Percentiles rank a stretch among this genome's conserved stretches.
These are phyloP conservation scores for Tetracentron sinense DNA, from an alignment of 164 flowering plant species.

Conservation along the genomic window DNA sequence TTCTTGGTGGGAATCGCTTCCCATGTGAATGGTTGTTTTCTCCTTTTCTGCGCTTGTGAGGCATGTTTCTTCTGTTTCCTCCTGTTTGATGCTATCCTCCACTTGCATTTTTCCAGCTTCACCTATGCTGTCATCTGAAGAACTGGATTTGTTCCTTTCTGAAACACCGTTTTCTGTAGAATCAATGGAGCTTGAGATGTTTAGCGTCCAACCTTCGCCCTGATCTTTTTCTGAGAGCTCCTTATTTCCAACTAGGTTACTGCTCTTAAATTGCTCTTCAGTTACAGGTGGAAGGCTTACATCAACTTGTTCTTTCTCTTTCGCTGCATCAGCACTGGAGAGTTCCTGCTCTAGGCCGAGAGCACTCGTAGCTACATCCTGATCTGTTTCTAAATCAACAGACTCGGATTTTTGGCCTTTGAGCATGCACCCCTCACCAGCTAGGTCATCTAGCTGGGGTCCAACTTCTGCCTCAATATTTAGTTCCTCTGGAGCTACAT, in stretches of 20 bases:
- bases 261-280: no score
- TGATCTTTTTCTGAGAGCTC: slow-evolving; percentile 16
- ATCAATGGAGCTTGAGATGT: no score
- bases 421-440: neutral
- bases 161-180: slow-evolving; percentile 1
- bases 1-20: slow-evolving; percentile 13
- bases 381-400: neutral
- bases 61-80: slow-evolving; percentile 12
- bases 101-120: slow-evolving; percentile 11
- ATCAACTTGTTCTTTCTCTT: slow-evolving; percentile 1
- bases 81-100: slow-evolving; percentile 4
- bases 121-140: slow-evolving; percentile 9
- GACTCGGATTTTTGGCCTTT: neutral
- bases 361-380: neutral
- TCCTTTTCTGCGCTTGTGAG: slow-evolving; percentile 12
- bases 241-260: slow-evolving; percentile 5
- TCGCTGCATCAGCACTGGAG: neutral
- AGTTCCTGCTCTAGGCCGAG: neutral
- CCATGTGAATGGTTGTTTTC: slow-evolving; percentile 10
- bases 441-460: neutral
- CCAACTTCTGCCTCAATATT: neutral
- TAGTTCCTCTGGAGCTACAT: neutral
- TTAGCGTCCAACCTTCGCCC: no score
- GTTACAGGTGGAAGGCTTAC: no score
- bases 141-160: slow-evolving; percentile 1